Evolutionary conservation across 345 rosid species (phyloP), one percentile per base, ranked within the genome.

Genomic region (Adansonia digitata): DNA sequence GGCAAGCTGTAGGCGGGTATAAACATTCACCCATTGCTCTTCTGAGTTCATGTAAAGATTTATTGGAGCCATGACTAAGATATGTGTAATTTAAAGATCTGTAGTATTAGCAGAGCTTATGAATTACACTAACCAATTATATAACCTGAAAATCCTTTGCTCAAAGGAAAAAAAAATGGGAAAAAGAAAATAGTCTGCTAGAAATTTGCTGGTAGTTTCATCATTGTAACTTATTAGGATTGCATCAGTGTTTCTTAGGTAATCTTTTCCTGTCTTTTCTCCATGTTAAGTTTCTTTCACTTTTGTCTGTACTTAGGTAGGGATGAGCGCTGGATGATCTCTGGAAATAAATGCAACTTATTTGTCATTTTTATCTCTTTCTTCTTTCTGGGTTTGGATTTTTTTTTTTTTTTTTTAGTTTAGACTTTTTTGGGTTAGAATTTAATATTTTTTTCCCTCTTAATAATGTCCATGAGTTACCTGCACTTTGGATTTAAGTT

Each of bases 111-210:
- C 85, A 77, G 82, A 78, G 74, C 72, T 70, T 55, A 74, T 73
- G 79, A 78, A 64, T 75, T 82, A 48, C 66, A 73, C 77, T 79
- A 86, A 73, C 83, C 72, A 76, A 79, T 77, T 24, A 72, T 31
- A 79, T 73, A n/a, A 65, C 48, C 77, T 31, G 22, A 75, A 65
- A 64, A 64, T 53, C 64, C 49, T 53, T 35, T 52, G 46, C 62
- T 45, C 63, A 52, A 22, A 22, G 67, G 35, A 45, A 69, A 64
- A 59, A 1, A 7, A 27, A 56, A 67, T 56, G 46, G 57, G 62
- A 31, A 55, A 70, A 62, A 56, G 5, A 9, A 20, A 46, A 65
- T 64, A 56, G 66, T 48, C 24, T 68, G 15, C 66, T 75, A 73
- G 76, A 66, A 57, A 57, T 78, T 74, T 76, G 48, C 73, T 40